Evolutionary conservation across 805 yeast genomes (phyloP).

Genomic region (Wickerhamomyces bovis): DNA sequence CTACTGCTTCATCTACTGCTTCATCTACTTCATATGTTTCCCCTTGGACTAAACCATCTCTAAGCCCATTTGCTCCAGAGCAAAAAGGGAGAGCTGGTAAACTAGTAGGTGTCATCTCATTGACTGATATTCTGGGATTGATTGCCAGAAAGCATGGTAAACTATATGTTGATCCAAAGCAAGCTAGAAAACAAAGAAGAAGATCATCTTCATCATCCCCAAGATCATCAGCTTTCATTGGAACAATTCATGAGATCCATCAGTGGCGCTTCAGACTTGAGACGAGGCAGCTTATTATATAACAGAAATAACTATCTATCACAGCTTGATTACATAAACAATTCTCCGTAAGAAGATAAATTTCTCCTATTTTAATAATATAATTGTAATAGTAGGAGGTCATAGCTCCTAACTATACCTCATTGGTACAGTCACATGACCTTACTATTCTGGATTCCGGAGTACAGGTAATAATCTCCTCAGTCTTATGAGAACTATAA

Average conservation of each 20-base stretch:
- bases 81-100: constrained; percentile 64
- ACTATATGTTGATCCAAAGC: constrained; percentile 64
- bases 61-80: constrained; percentile 27
- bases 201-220: constrained; percentile 35
- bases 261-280: constrained; percentile 29
- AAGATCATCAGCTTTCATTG: constrained; percentile 23
- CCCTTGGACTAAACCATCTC: constrained; percentile 18
- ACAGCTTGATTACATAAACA: neutral
- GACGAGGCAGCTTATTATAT: constrained; percentile 6
- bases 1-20: no score
- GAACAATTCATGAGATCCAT: constrained; percentile 41
- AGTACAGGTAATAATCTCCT: no score
- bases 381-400: no score
- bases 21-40: constrained; percentile 19
- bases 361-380: no score
- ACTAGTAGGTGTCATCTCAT: constrained; percentile 83
- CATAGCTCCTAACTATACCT: no score
- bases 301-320: neutral
- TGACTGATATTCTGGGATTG: constrained; percentile 82
- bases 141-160: constrained; percentile 73
- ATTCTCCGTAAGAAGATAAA: no score
- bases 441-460: no score
- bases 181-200: constrained; percentile 86
- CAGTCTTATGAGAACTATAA: no score
- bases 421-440: no score